These are phyloP conservation scores for Tinospora cordifolia DNA, from an alignment of 164 flowering plant genomes.

Conservation along the genomic window DNA sequence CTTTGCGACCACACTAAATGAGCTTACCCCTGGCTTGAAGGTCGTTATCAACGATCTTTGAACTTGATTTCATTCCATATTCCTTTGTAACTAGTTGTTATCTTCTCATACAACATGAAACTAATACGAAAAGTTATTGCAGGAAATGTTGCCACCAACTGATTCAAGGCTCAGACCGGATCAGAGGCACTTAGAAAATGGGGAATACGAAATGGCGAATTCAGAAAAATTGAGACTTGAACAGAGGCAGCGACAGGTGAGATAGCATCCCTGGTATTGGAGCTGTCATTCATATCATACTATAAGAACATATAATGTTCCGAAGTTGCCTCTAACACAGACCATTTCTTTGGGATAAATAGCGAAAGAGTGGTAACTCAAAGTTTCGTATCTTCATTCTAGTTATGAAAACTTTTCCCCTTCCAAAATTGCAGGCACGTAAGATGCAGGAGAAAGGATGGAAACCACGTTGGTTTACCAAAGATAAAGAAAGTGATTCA, in stretches of 20 bases:
- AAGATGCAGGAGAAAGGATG: conserved; percentile 86
- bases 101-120: not conserved
- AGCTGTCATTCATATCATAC: not conserved
- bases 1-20: conserved; percentile 65
- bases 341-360: too few species aligned
- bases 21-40: conserved; percentile 67
- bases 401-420: not conserved
- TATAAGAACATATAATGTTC: not conserved
- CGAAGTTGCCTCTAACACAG: not conserved
- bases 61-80: too few species aligned
- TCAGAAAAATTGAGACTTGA: conserved; percentile 81
- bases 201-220: conserved; percentile 86
- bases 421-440: conserved; percentile 50
- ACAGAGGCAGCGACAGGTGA: conserved; percentile 89
- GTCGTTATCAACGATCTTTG: too few species aligned
- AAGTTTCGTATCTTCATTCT: not conserved
- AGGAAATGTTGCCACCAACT: conserved; percentile 89
- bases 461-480: conserved; percentile 73
- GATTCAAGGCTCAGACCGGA: conserved; percentile 94
- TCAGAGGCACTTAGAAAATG: conserved; percentile 82
- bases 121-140: conserved; percentile 7
- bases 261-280: not conserved
- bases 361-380: too few species aligned
- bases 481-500: conserved; percentile 48
- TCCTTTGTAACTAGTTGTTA: not conserved